phyloP scores from a whole-genome alignment of 495 filamentous ascomycete species.

The Cercophora newfieldiana region DNA sequence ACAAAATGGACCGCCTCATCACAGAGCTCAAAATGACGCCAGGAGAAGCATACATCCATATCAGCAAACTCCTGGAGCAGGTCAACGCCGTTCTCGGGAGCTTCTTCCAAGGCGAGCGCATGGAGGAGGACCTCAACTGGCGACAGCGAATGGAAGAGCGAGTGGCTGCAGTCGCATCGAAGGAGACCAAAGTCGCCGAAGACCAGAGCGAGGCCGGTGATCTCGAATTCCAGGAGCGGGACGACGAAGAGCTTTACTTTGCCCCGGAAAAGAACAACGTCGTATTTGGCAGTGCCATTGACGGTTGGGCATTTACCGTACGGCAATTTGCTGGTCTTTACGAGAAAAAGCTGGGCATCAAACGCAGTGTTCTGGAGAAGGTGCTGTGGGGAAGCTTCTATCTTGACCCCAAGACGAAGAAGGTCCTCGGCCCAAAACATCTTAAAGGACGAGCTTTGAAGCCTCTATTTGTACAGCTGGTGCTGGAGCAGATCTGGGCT shows the following conservation, averaged over 20 bases:
- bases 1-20: conserved; percentile 95
- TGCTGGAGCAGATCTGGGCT: conserved; percentile 95
- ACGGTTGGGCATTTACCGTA: conserved; percentile 97
- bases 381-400: conserved; percentile 98
- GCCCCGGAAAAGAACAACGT: conserved; percentile 98
- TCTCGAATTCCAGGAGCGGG: conserved; percentile 80
- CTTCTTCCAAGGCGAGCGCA: conserved; percentile 96
- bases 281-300: conserved; percentile 95
- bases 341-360: conserved; percentile 96
- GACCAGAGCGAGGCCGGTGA: conserved; percentile 55
- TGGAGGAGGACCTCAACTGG: conserved; percentile 99
- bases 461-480: conserved; percentile 96
- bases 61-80: conserved; percentile 89
- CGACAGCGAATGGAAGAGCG: conserved; percentile 87
- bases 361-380: conserved; percentile 85
- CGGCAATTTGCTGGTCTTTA: conserved; percentile 92
- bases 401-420: conserved; percentile 94
- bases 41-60: conserved; percentile 81
- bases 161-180: conserved; percentile 59
- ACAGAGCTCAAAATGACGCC: conserved; percentile 93
- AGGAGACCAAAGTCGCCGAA: conserved; percentile 48
- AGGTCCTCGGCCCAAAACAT: conserved; percentile 87
- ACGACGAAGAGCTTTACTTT: conserved; percentile 98
- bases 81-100: conserved; percentile 97
- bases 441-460: conserved; percentile 88